Evolutionary conservation across 352 stramenopile genomes (phyloP), one percentile per base, ranked within the genome.

Genomic region (Phytophthora podocarpi): DNA sequence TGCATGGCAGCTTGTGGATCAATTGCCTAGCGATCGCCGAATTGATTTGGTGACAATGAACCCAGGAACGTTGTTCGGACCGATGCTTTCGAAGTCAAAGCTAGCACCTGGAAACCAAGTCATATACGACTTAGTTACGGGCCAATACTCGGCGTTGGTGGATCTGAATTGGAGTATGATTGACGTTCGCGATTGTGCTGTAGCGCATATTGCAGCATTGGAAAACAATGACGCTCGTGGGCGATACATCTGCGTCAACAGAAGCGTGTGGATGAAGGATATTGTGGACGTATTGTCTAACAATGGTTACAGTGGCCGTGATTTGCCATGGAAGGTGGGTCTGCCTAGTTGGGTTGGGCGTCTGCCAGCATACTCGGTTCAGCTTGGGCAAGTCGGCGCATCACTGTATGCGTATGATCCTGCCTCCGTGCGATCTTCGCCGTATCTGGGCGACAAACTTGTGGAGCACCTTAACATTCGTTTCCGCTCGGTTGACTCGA

Each of bases 1-100:
- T 16, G 85, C 85, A 13, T 95, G 87, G 85, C 87, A 95, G 49
- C 82, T 96, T 16, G 86, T 95, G 41, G 85, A 96, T 58, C 87
- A 96, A 52, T 67, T 95, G 6, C 85, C 85, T 8, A 83, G 78
- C 24, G 85, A 95, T 46, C 84, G 80, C 41, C 77, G 85, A 20
- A 92, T 96, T 56, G 82, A 95, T 72, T 72, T 96, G 37, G 85
- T 96, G 55, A 90, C 87, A 9, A 93, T 96, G 62, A 96, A 96
- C 52, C 85, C 87, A 15, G 87, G 87, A 42, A 96, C 82, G 8
- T 54, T 96, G 31, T 91, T 93, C 59, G 87, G 87, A 8, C 87
- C 87, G 24, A 80, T 88, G 59, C 74, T 96, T 6, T 90, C 75
- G 16, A 94, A 93, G 68, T 78, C 67, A n/a, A 96, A 93, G 56